A percentile compares a stretch with the other conserved stretches of the same genome.
Evolutionary conservation across 164 flowering plant genomes (phyloP).

Genomic region (Liriodendron chinense): DNA sequence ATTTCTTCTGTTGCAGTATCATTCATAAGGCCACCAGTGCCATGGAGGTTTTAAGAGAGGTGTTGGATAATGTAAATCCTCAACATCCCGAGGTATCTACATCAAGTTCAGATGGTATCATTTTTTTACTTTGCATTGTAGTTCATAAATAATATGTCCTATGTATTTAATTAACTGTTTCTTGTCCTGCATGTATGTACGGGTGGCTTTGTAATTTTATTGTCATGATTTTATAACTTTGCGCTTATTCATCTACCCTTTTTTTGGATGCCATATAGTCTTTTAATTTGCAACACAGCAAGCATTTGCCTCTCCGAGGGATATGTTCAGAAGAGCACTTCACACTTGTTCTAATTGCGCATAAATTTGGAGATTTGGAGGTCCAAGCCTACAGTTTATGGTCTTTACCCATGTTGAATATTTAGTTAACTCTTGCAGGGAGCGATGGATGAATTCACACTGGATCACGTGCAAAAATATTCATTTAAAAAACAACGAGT

Average conservation of each 20-base stretch:
- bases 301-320: too few relatives aligned
- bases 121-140: too few relatives aligned
- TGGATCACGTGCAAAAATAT: conserved; percentile 96
- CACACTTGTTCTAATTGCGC: background rate
- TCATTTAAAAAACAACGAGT: conserved; percentile 88
- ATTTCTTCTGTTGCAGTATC: conserved; percentile 45
- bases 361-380: background rate
- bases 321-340: too few relatives aligned
- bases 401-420: background rate
- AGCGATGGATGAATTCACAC: conserved; percentile 89
- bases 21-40: conserved; percentile 79
- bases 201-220: too few relatives aligned
- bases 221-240: too few relatives aligned
- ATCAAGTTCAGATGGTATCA: too few relatives aligned
- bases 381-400: background rate
- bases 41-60: conserved; percentile 82
- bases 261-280: too few relatives aligned
- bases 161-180: too few relatives aligned
- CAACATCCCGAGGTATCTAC: conserved; percentile 73
- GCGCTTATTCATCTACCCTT: too few relatives aligned
- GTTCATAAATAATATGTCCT: too few relatives aligned
- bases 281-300: too few relatives aligned
- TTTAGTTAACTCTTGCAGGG: conserved; percentile 37
- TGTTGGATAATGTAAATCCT: conserved; percentile 68
- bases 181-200: too few relatives aligned